A percentile compares a stretch with the other conserved stretches of the same genome.
Conservation (phyloP, 1,284 basidiomycete genomes). For the Vanrija sp. region DNA sequence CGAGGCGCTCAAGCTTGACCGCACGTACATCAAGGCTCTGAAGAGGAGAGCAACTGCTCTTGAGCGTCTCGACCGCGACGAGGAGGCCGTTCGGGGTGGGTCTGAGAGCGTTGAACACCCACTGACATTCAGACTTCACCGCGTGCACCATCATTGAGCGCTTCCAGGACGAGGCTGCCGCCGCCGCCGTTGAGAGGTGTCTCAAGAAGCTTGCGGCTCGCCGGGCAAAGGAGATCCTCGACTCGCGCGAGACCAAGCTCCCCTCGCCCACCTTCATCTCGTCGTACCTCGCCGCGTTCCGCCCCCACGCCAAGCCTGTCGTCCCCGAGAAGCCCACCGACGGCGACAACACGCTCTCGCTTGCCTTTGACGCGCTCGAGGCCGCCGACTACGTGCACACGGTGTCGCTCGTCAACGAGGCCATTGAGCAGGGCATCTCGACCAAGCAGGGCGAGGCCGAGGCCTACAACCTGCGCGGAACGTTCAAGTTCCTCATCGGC, state of each 20-base stretch:
- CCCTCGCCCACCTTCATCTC: constrained; percentile 91
- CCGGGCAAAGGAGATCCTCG: constrained; percentile 68
- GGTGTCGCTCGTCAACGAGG: constrained; percentile 74
- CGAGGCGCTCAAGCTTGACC: constrained; percentile 78
- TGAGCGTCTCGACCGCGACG: constrained; percentile 70
- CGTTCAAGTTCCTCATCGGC: constrained; percentile 92
- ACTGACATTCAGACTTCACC: constrained; percentile 70
- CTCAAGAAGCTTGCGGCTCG: constrained; percentile 75
- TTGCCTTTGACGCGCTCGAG: constrained; percentile 76
- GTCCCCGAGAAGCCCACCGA: constrained; percentile 70
- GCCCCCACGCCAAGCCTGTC: constrained; percentile 65
- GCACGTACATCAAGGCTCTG: constrained; percentile 87
- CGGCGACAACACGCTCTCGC: constrained; percentile 79
- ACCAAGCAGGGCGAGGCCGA: constrained; percentile 73
- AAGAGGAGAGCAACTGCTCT: constrained; percentile 85
- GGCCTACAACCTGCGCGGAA: constrained; percentile 89
- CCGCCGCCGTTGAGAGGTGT: constrained; percentile 83
- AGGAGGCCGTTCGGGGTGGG: constrained; percentile 74
- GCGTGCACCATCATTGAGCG: constrained; percentile 91
- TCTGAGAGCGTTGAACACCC: background rate
- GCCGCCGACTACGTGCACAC: constrained; percentile 86
- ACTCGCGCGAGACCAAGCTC: constrained; percentile 69
- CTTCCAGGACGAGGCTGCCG: constrained; percentile 78
- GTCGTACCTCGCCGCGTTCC: constrained; percentile 96
- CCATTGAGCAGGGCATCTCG: constrained; percentile 82